Evolutionary conservation across 2,329 filamentous ascomycete species (phyloP), one percentile per base, ranked within the genome.

Genomic region (Trichoderma koningiopsis): DNA sequence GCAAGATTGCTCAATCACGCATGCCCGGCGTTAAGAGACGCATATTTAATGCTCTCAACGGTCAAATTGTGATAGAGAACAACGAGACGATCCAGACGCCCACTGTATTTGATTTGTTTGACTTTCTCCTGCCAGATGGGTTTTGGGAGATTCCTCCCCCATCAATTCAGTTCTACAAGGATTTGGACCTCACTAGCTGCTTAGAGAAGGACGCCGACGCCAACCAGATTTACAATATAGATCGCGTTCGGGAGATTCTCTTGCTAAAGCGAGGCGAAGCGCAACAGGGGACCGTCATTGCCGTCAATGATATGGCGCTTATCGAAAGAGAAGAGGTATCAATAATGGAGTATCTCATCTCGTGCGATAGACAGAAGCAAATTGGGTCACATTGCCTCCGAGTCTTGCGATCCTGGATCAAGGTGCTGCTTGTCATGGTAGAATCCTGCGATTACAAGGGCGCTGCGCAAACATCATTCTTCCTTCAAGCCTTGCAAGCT

Each of bases 81-180:
- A 90, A 91, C 59, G 87, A 92, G 66, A 83, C 88, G 5, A 83
- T 91, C 47, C 82, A 84, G 33, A 91, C 93, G 69, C 86, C 91
- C 0, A 94, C 92, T 4, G 87, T 98, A 7, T 97, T 98, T 75
- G 94, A 97, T 72, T 85, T 98, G 27, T 96, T 97, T 75, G 96
- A 99, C 80, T 98, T 98, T 75, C 87, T 96, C 70, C 79, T 86
- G 2, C 77, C 83, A 24, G 84, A 85, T 57, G 83, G 79, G 19
- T 76, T 83, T n/a, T 88, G 87, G 82, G 79, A 82, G 29, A 78
- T 82, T 5, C 76, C 85, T 2, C 79, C 86, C 2, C 88, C 89
- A 3, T 78, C 83, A 5, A 81, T 92, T 24, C 80, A 83, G 52
- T 87, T 87, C 71, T 90, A 94, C 71, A 81, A 82, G 22, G 89